Percentiles rank a stretch among this genome's conserved stretches.
phyloP scores from a whole-genome alignment of 2,329 filamentous ascomycete genomes.

The Botrytis aclada region DNA sequence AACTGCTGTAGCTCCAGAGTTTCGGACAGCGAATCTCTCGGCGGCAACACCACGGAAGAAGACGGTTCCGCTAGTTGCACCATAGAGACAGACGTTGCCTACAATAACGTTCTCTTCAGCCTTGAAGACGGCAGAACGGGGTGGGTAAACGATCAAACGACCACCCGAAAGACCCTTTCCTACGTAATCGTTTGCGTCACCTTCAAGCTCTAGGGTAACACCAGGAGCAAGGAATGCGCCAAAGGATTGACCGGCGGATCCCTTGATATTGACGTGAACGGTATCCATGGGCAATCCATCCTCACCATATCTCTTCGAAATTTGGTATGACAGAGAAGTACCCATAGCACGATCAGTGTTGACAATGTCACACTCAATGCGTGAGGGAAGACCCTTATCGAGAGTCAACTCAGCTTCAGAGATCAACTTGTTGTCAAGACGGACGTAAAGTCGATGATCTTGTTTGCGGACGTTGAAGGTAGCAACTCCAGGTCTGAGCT shows the following conservation, averaged over 20 bases:
- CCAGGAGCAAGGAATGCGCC: slow-evolving; percentile 91
- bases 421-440: slow-evolving; percentile 95
- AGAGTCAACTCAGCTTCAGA: slow-evolving; percentile 91
- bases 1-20: slow-evolving; percentile 93
- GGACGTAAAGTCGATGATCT: slow-evolving; percentile 88
- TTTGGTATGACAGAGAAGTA: slow-evolving; percentile 91
- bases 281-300: slow-evolving; percentile 87
- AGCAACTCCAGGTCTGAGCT: slow-evolving; percentile 86
- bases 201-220: slow-evolving; percentile 91
- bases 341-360: slow-evolving; percentile 95
- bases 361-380: slow-evolving; percentile 93
- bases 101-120: slow-evolving; percentile 94
- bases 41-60: slow-evolving; percentile 97
- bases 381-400: slow-evolving; percentile 87
- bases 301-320: slow-evolving; percentile 89
- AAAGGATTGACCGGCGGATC: slow-evolving; percentile 94
- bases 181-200: slow-evolving; percentile 94
- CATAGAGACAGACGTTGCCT: slow-evolving; percentile 93
- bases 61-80: slow-evolving; percentile 83
- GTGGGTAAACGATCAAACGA: slow-evolving; percentile 88
- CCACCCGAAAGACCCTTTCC: slow-evolving; percentile 94
- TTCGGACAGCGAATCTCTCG: slow-evolving; percentile 93
- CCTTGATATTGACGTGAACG: slow-evolving; percentile 94
- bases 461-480: slow-evolving; percentile 98
- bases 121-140: slow-evolving; percentile 86